Evolutionary conservation across 331 rosid genomes (phyloP).

Genomic region (Quercus tomentella): DNA sequence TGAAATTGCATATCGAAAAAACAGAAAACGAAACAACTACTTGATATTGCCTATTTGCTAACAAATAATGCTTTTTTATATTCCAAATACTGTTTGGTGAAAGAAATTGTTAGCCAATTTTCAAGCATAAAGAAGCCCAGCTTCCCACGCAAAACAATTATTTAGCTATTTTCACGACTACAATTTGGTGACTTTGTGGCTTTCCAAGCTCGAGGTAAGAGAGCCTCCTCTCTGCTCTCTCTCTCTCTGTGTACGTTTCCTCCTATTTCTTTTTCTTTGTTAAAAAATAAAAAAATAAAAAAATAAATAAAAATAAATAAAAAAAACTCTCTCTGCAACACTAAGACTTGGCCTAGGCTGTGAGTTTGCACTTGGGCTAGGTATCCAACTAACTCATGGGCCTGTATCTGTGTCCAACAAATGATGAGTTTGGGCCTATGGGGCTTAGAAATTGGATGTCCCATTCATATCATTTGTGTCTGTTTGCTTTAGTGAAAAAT

Average conservation of each 20-base stretch:
- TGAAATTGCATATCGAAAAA: slow-evolving; percentile 38
- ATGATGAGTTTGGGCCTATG: too few relatives aligned
- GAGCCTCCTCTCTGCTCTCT: background rate
- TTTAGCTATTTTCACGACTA: background rate
- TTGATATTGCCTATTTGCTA: too few relatives aligned
- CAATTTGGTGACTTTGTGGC: background rate
- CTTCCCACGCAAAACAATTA: background rate
- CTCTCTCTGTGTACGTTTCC: background rate
- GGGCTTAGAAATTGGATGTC: too few relatives aligned
- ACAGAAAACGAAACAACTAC: background rate
- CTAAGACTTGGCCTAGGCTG: background rate
- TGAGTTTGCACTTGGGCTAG: background rate
- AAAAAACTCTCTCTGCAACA: background rate
- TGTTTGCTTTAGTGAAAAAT: too few relatives aligned
- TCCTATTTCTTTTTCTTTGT: background rate
- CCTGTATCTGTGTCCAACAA: background rate
- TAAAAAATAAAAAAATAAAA: too few relatives aligned
- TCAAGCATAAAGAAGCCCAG: background rate
- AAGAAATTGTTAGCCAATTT: background rate
- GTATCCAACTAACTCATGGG: background rate
- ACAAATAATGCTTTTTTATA: background rate
- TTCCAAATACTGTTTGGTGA: background rate
- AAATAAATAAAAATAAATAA: too few relatives aligned
- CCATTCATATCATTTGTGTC: too few relatives aligned
- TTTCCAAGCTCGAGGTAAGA: background rate